Percentiles rank a stretch among this genome's conserved stretches.
These are phyloP conservation scores for Thymus mandschuricus DNA, from an alignment of 257 asterid genomes.

Conservation along the genomic window DNA sequence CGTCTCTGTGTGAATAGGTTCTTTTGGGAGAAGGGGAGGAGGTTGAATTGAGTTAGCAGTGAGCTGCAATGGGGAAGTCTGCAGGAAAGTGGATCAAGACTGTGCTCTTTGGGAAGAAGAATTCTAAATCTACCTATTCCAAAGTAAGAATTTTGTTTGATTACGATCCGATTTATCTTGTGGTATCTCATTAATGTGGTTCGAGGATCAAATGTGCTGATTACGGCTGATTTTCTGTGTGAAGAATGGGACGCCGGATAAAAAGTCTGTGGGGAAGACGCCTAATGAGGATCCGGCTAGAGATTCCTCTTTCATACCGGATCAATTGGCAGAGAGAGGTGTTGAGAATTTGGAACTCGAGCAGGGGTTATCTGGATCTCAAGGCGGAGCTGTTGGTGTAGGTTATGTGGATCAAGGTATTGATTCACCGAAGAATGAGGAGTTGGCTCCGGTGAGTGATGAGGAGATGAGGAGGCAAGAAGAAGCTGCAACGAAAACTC, in stretches of 20 bases:
- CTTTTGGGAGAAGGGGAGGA: constrained; percentile 44
- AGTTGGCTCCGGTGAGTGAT: constrained; percentile 39
- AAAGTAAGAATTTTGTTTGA: constrained; percentile 55
- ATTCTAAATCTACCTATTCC: constrained; percentile 67
- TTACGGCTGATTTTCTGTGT: constrained; percentile 28
- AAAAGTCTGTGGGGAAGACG: constrained; percentile 42
- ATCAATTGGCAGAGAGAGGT: constrained; percentile 47
- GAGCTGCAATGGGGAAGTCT: constrained; percentile 84
- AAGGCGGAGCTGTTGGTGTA: constrained; percentile 40
- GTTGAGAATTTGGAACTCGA: constrained; percentile 48
- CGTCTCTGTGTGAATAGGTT: constrained; percentile 7
- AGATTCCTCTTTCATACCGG: constrained; percentile 51
- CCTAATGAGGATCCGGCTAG: constrained; percentile 44
- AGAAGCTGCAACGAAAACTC: constrained; percentile 75
- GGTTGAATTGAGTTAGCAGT: constrained; percentile 34
- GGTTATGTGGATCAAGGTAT: constrained; percentile 45
- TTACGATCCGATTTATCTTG: constrained; percentile 21
- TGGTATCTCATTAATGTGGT: not conserved
- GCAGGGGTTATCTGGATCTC: constrained; percentile 44
- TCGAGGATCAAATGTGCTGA: constrained; percentile 27
- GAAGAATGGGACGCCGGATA: constrained; percentile 57
- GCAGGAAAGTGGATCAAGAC: constrained; percentile 96
- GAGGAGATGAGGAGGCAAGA: constrained; percentile 55
- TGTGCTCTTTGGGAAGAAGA: constrained; percentile 92
- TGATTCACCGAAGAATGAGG: constrained; percentile 39